Conservation (phyloP, 805 yeast species). For the Kluyveromyces aestuarii region DNA sequence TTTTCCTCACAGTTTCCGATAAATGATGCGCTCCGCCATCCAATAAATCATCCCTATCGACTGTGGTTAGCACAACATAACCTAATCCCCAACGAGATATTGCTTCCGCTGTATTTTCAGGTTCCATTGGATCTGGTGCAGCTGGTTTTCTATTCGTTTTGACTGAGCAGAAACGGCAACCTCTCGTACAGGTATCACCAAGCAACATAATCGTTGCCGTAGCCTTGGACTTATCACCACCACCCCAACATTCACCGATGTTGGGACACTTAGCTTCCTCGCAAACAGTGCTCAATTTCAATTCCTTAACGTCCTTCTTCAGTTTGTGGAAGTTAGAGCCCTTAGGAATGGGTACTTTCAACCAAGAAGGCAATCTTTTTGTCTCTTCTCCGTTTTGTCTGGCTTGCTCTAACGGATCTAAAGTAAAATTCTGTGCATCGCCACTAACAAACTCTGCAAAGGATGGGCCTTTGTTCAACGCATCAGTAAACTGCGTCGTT, state of each 20-base stretch:
- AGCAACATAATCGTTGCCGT: constrained; percentile 96
- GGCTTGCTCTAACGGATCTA: constrained; percentile 74
- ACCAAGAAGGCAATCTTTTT: constrained; percentile 82
- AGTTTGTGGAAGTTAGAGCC: constrained; percentile 76
- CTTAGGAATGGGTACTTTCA: constrained; percentile 93
- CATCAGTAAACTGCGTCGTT: constrained; percentile 56
- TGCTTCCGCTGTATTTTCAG: constrained; percentile 96
- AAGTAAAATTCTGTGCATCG: constrained; percentile 51
- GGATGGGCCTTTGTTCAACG: constrained; percentile 76
- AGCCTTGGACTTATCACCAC: constrained; percentile 60
- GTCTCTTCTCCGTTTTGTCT: constrained; percentile 49
- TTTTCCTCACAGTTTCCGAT: constrained; percentile 75
- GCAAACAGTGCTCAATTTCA: constrained; percentile 90
- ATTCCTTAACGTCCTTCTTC: constrained; percentile 78
- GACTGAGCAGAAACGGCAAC: constrained; percentile 97
- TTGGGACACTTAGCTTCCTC: constrained; percentile 99
- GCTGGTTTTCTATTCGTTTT: constrained; percentile 85
- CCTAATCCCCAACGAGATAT: constrained; percentile 97
- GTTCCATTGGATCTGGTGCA: constrained; percentile 90
- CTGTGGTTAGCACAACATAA: constrained; percentile 93
- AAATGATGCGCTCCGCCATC: constrained; percentile 94
- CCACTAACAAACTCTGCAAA: constrained; percentile 88
- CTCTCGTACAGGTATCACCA: constrained; percentile 98
- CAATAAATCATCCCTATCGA: constrained; percentile 86
- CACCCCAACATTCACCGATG: constrained; percentile 99